Percentiles rank a stretch among this genome's conserved stretches.
Evolutionary conservation across 768 basidiomycete species (phyloP).

Genomic region (Artomyces pyxidatus): DNA sequence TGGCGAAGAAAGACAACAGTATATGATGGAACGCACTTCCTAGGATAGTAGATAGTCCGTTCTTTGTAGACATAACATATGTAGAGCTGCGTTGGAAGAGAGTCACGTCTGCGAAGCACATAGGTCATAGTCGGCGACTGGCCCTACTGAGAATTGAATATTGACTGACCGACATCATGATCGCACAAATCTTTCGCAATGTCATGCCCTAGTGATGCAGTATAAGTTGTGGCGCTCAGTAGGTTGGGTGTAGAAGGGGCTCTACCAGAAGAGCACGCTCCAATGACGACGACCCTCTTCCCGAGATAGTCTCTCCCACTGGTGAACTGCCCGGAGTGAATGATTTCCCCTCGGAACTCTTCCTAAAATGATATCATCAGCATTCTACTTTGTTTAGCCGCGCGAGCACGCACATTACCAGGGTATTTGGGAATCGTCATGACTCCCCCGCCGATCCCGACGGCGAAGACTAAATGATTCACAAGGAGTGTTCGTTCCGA

Average conservation of each 20-base stretch:
- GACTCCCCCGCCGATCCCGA: constrained; percentile 26
- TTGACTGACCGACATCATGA: constrained; percentile 18
- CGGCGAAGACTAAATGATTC: constrained; percentile 25
- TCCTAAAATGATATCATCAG: constrained; percentile 11
- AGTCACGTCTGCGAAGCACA: constrained; percentile 16
- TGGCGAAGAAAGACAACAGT: not conserved
- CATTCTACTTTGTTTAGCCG: too few relatives aligned
- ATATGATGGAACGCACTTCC: constrained; percentile 3
- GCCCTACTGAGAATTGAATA: not conserved
- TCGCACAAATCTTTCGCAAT: constrained; percentile 24
- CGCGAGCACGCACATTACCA: constrained; percentile 6
- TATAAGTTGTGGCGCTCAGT: not conserved
- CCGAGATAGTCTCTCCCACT: constrained; percentile 24
- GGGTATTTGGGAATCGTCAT: constrained; percentile 23
- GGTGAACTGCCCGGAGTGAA: constrained; percentile 26
- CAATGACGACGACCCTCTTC: constrained; percentile 34
- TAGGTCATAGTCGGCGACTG: not conserved
- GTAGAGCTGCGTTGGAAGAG: constrained; percentile 28
- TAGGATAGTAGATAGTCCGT: constrained; percentile 14
- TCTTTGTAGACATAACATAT: constrained; percentile 25
- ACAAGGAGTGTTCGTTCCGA: constrained; percentile 10
- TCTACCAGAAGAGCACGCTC: constrained; percentile 25
- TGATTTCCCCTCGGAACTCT: constrained; percentile 25
- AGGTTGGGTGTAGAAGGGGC: not conserved
- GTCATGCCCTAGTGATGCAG: constrained; percentile 20